Base-by-base conservation (phyloP, 2,329 filamentous ascomycete genomes). In the Paracoccidioides lutzii region DNA sequence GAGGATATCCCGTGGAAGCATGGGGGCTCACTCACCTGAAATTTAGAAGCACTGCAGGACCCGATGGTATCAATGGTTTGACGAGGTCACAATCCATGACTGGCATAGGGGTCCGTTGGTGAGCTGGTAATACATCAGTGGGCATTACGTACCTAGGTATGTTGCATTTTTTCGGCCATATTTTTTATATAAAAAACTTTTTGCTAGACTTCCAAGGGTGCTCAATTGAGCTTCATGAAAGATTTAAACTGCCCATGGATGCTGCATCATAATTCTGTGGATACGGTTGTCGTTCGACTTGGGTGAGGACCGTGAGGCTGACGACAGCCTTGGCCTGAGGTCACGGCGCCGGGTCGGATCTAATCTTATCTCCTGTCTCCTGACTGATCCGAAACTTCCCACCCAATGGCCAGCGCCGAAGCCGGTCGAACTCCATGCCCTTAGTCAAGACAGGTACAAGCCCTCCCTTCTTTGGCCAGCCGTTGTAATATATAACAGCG, bases 311-410 rank as follows among this genome's bases (percentile, higher is more conserved):
- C 22, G 22, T 45, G 15, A 45, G 15, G 15, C 15, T 15, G 12
- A 12, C 40, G 12, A 14, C 4, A 12, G 12, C 44, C 30, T 46
- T 10, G 9, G 44, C 9, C 28, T 15, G 4, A 28, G 43, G 15
- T 48, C 9, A 3, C 14, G 30, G 8, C 7, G 45, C 22, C 49
- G 15, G 15, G 8, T 30, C 57, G 58, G 58, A 60, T 60, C 58
- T 60, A 60, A 60, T 60, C 57, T 60, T 54, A 58, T 58, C 58
- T 57, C 48, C 46, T 48, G 49, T 46, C 43, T 46, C 1, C 43
- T 33, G 14, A 15, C 33, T 45, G 30, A 46, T 53, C 40, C 30
- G 15, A 28, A 45, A 22, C 41, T 32, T 43, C 61, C 22, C 22
- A 22, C 22, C 22, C 22, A 22, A 22, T 22, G 22, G 22, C 22